Percentiles rank a stretch among this genome's conserved stretches.
Conservation (phyloP, 1,284 basidiomycete genomes). For the Rhodotorula mucilaginosa region DNA sequence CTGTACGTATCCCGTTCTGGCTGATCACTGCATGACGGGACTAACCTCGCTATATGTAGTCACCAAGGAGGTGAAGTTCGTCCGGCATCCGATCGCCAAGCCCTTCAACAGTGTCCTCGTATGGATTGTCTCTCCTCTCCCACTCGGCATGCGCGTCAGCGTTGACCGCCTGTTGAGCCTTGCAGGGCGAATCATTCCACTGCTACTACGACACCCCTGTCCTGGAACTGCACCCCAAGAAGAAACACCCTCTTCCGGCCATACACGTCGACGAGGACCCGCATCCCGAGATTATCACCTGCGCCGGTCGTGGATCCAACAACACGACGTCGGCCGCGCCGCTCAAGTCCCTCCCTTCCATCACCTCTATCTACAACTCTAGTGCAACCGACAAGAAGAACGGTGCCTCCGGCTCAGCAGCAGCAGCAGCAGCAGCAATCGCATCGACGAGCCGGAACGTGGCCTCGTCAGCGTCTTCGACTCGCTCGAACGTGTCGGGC, state of each 20-base stretch:
- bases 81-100: slow-evolving; percentile 57
- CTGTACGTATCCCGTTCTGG: not conserved
- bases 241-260: slow-evolving; percentile 27
- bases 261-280: slow-evolving; percentile 32
- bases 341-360: slow-evolving; percentile 13
- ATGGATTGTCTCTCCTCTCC: not conserved
- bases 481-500: not conserved
- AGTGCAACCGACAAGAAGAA: not conserved
- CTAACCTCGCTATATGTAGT: not conserved
- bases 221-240: slow-evolving; percentile 48
- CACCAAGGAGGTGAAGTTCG: slow-evolving; percentile 80
- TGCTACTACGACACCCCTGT: slow-evolving; percentile 62
- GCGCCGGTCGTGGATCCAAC: slow-evolving; percentile 23
- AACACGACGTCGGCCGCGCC: slow-evolving; percentile 19
- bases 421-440: not conserved
- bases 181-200: slow-evolving; percentile 73
- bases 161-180: not conserved
- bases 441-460: not conserved
- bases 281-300: slow-evolving; percentile 28
- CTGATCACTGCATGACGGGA: not conserved
- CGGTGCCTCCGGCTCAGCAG: not conserved
- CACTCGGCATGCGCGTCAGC: not conserved
- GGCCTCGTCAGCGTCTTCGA: not conserved
- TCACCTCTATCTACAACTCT: slow-evolving; percentile 5
- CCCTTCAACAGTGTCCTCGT: slow-evolving; percentile 55